phyloP scores from a whole-genome alignment of 805 yeast species.

The Candida maltosa region DNA sequence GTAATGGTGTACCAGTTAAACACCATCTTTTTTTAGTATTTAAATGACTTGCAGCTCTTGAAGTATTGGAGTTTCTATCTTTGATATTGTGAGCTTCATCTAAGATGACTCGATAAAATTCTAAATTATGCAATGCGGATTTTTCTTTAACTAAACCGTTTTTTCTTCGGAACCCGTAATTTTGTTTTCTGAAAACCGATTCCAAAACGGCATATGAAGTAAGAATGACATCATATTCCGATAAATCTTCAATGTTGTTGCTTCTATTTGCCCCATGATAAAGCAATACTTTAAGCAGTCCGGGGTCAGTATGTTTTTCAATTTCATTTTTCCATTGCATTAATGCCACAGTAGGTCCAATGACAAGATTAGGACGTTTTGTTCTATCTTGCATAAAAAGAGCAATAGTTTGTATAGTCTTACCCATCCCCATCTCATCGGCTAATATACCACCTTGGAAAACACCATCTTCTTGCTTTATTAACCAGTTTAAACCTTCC shows the following conservation, averaged over 20 bases:
- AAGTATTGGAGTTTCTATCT: slow-evolving; percentile 90
- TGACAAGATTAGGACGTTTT: slow-evolving; percentile 78
- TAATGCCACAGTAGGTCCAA: slow-evolving; percentile 97
- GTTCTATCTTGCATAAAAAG: slow-evolving; percentile 66
- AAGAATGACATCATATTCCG: slow-evolving; percentile 70
- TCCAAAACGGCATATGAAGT: slow-evolving; percentile 94
- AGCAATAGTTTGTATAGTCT: slow-evolving; percentile 94
- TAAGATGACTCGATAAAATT: slow-evolving; percentile 79
- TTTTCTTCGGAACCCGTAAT: slow-evolving; percentile 77
- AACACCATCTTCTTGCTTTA: slow-evolving; percentile 71
- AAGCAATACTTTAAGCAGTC: slow-evolving; percentile 60
- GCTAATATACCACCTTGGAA: slow-evolving; percentile 92
- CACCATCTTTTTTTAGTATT: slow-evolving; percentile 82
- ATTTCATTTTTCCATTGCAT: slow-evolving; percentile 98
- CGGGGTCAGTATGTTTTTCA: slow-evolving; percentile 70
- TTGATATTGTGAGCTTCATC: slow-evolving; percentile 98
- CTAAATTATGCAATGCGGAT: slow-evolving; percentile 68
- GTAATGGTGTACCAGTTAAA: slow-evolving; percentile 93
- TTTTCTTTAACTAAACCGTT: slow-evolving; percentile 68
- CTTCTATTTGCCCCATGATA: slow-evolving; percentile 87
- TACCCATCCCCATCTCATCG: slow-evolving; percentile 99
- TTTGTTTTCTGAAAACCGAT: slow-evolving; percentile 78
- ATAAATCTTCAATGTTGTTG: slow-evolving; percentile 51
- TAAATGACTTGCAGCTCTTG: slow-evolving; percentile 81
- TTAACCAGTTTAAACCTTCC: slow-evolving; percentile 91